A percentile compares a stretch with the other conserved stretches of the same genome.
Evolutionary conservation across 306 rosid genomes (phyloP).

Genomic region (Abrus precatorius): DNA sequence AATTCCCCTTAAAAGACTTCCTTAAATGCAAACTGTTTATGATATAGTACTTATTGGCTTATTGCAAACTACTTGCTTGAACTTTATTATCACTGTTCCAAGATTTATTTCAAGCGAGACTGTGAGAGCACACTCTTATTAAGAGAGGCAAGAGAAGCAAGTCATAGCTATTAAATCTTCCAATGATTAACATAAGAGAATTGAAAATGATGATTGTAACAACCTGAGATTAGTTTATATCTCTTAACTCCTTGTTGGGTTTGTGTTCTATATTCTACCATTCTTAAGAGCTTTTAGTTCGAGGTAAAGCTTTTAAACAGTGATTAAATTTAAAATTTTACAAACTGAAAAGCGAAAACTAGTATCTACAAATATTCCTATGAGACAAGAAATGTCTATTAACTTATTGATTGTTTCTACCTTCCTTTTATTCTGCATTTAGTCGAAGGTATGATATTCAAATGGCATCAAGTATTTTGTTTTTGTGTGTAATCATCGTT

Average conservation of each 20-base stretch:
- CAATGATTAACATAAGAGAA: background rate
- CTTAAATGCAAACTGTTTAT: background rate
- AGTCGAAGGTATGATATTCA: background rate
- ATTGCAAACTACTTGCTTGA: constrained; percentile 32
- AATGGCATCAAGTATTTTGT: constrained; percentile 28
- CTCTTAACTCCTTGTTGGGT: too few species aligned
- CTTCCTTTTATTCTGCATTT: constrained; percentile 13
- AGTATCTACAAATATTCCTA: constrained; percentile 4
- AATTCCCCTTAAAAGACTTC: background rate
- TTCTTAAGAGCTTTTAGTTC: too few species aligned
- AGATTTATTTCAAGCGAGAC: constrained; percentile 6
- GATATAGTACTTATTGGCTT: background rate
- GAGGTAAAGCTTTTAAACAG: constrained; percentile 7
- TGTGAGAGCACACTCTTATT: background rate
- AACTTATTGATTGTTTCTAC: constrained; percentile 26
- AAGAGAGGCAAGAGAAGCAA: constrained; percentile 17
- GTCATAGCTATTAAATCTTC: constrained; percentile 24
- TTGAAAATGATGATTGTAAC: constrained; percentile 2
- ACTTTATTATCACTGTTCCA: background rate
- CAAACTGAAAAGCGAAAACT: constrained; percentile 5
- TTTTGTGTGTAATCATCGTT: constrained; percentile 37
- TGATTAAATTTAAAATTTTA: constrained; percentile 24
- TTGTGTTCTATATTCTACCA: too few species aligned
- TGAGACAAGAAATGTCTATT: constrained; percentile 24
- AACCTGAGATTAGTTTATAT: constrained; percentile 18